These are phyloP conservation scores for Coelastrella sp. DNA, from an alignment of 139 green algal species.

Conservation along the genomic window DNA sequence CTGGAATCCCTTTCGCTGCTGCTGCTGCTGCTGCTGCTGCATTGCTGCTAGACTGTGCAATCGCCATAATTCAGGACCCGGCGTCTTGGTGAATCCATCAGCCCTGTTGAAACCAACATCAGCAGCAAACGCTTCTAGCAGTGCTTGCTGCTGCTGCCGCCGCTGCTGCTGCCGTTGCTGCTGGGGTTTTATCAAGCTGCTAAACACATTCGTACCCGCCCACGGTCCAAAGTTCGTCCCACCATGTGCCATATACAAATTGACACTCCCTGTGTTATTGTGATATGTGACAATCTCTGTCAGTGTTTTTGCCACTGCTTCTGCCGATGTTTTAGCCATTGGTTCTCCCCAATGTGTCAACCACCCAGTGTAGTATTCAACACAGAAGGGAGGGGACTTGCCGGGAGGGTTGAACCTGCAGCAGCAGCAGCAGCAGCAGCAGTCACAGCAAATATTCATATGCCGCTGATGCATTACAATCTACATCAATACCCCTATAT, in stretches of 20 bases:
- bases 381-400: constrained; percentile 61
- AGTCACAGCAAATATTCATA: not conserved
- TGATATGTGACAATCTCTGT: constrained; percentile 58
- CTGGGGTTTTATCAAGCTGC: not conserved
- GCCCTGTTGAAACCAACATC: not conserved
- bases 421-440: constrained; percentile 23
- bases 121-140: not conserved
- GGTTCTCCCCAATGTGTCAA: constrained; percentile 74
- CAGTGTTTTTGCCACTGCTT: constrained; percentile 29
- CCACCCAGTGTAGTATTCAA: constrained; percentile 81
- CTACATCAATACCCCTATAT: no score
- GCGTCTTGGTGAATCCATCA: not conserved
- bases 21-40: constrained; percentile 24
- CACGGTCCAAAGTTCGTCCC: constrained; percentile 59
- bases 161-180: constrained; percentile 32
- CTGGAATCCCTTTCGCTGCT: not conserved
- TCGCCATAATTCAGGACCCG: constrained; percentile 17
- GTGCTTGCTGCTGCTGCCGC: constrained; percentile 38
- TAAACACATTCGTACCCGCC: constrained; percentile 55
- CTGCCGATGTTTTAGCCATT: constrained; percentile 68
- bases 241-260: constrained; percentile 77
- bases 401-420: constrained; percentile 57
- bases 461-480: not conserved
- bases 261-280: constrained; percentile 61
- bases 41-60: not conserved